A percentile compares a stretch with the other conserved stretches of the same genome.
Evolutionary conservation across 2,329 filamentous ascomycete genomes (phyloP).

Genomic region (Hypoxylon sp.): DNA sequence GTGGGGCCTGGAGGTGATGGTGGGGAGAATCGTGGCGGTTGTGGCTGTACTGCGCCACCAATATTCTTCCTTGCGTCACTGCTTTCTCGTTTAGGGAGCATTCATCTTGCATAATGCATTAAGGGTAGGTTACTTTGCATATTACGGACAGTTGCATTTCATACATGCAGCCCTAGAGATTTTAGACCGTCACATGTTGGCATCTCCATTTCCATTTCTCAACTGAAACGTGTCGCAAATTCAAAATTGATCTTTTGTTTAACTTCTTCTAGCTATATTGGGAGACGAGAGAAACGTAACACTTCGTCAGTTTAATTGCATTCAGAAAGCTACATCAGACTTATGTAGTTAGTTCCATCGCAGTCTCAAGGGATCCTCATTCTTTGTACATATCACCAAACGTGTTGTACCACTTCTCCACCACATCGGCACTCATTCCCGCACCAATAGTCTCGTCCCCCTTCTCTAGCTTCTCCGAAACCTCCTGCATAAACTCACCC

Average conservation of each 20-base stretch:
- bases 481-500: constrained; percentile 66
- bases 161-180: background rate
- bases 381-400: constrained; percentile 50
- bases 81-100: background rate
- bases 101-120: constrained; percentile 4
- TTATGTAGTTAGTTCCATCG: background rate
- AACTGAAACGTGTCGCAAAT: too few relatives aligned
- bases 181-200: too few relatives aligned
- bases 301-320: background rate
- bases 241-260: too few relatives aligned
- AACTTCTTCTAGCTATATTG: too few relatives aligned
- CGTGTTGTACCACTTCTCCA: constrained; percentile 52
- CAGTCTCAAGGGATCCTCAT: background rate
- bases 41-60: background rate
- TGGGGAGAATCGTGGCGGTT: background rate
- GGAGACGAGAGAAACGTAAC: background rate
- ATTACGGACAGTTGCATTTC: constrained; percentile 3
- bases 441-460: constrained; percentile 63
- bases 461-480: constrained; percentile 57
- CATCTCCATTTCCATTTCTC: background rate
- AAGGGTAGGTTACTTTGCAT: background rate
- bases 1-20: background rate
- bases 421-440: constrained; percentile 49
- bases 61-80: background rate
- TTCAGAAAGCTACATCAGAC: background rate